Percentiles rank a stretch among this genome's conserved stretches.
These are phyloP conservation scores for Fomitopsis serialis DNA, from an alignment of 768 basidiomycete species.

Conservation along the genomic window DNA sequence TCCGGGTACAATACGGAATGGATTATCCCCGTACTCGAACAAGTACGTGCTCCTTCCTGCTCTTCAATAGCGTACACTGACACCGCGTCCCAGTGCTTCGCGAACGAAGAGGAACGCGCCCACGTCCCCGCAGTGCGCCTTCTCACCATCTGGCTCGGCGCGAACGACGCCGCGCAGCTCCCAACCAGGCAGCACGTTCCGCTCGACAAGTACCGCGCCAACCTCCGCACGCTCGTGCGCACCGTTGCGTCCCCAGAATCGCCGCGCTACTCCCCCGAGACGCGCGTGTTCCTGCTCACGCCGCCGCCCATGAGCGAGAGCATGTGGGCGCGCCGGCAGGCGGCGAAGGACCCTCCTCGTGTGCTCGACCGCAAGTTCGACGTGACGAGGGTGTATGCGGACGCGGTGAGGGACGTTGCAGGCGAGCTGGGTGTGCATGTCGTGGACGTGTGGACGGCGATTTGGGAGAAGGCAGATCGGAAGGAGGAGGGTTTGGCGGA, in stretches of 20 bases:
- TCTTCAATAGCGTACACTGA: background rate
- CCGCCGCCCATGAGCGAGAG: constrained; percentile 77
- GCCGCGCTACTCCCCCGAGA: constrained; percentile 60
- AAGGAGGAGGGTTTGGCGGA: constrained; percentile 44
- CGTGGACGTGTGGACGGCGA: constrained; percentile 66
- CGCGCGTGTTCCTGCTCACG: constrained; percentile 74
- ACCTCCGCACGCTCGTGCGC: constrained; percentile 57
- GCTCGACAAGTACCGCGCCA: constrained; percentile 53
- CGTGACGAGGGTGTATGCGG: constrained; percentile 64
- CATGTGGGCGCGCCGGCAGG: constrained; percentile 48
- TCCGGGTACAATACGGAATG: constrained; percentile 86
- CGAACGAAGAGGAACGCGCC: constrained; percentile 41
- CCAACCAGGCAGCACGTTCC: constrained; percentile 78
- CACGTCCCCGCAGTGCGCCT: constrained; percentile 58
- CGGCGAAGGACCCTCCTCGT: constrained; percentile 42
- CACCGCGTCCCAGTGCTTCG: constrained; percentile 43
- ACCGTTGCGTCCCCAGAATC: constrained; percentile 61
- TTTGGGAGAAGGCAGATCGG: constrained; percentile 68
- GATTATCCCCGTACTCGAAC: constrained; percentile 74
- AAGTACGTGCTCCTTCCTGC: constrained; percentile 36
- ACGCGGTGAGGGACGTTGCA: constrained; percentile 62
- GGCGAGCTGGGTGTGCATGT: constrained; percentile 48
- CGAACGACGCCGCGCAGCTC: constrained; percentile 74
- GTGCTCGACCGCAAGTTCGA: constrained; percentile 57
- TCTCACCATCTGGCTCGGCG: constrained; percentile 87